Base-by-base conservation (phyloP, 768 basidiomycete species). In the Clitopilus passeckerianus region DNA sequence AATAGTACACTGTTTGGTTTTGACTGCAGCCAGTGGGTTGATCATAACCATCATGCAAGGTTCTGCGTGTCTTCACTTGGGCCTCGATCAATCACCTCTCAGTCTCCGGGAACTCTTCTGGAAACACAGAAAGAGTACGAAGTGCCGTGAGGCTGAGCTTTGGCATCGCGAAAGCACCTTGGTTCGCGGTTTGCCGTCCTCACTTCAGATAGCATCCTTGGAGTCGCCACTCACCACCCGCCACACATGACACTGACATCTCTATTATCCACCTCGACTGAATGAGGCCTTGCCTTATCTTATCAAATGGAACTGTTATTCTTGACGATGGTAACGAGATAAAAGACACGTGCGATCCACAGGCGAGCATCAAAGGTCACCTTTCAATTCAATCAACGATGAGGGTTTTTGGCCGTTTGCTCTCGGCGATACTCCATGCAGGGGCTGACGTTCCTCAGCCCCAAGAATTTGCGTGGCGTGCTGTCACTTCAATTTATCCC, bases 371-470 rank as follows among this genome's bases (percentile, higher is more conserved):
- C 37, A 41, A 14, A 41, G 37, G 37, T 41, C 37, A 41, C 37
- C 37, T 50, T 41, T 50, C 22, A 23, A 12, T 50, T n/a, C 37
- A 41, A 50, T 50, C 46, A 50, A 50, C 55, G 53, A 61, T 76
- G 77, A 72, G 73, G 69, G 66, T 68, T 74, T 75, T 76, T 77
- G 62, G 77, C 76, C 69, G 73, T 75, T 77, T 71, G 75, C 66
- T 69, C 54, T 59, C 64, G 60, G 67, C 59, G 57, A 61, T 44
- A 59, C 55, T 57, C 63, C 56, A 63, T 63, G 52, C 46, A 41
- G 37, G 37, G 10, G 37, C 37, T 41, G 37, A n/a, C 37, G 37
- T 41, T 50, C 46, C 46, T 50, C 46, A 50, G 46, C 46, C 46
- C 46, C 46, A 50, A 50, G 5, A 18, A 50, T 5, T 18, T 50